Percentiles rank a stretch among this genome's conserved stretches.
Conservation (phyloP, 2,329 filamentous ascomycete genomes). For the Alternaria sp. region DNA sequence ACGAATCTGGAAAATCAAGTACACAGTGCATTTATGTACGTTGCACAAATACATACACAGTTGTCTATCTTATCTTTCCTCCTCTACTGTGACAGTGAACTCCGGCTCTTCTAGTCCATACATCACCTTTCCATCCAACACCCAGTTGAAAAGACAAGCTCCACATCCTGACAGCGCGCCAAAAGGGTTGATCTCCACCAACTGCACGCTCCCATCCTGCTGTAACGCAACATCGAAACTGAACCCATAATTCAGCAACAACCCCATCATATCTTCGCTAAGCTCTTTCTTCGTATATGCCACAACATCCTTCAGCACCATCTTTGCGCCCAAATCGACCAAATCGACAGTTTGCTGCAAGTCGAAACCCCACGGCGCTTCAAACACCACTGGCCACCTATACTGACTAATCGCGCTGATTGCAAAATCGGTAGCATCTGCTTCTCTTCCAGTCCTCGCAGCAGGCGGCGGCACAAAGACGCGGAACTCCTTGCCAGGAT, state of each 20-base stretch:
- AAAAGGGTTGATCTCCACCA: slow-evolving; percentile 60
- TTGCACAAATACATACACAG: background rate
- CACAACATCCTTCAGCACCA: slow-evolving; percentile 9
- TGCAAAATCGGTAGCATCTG: background rate
- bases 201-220: slow-evolving; percentile 34
- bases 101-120: slow-evolving; percentile 46
- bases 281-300: slow-evolving; percentile 6
- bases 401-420: slow-evolving; percentile 28
- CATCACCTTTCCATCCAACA: slow-evolving; percentile 50
- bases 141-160: slow-evolving; percentile 59
- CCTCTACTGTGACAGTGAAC: slow-evolving; percentile 16
- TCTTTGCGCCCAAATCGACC: slow-evolving; percentile 8
- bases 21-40: background rate
- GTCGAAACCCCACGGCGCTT: background rate
- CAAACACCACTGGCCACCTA: slow-evolving; percentile 19
- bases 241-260: slow-evolving; percentile 54
- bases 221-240: slow-evolving; percentile 57
- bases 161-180: slow-evolving; percentile 57
- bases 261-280: slow-evolving; percentile 16
- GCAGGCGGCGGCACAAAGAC: slow-evolving; percentile 55
- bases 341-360: slow-evolving; percentile 4
- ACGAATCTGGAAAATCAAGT: background rate
- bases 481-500: slow-evolving; percentile 53
- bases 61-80: slow-evolving; percentile 3
- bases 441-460: slow-evolving; percentile 4